A percentile compares a stretch with the other conserved stretches of the same genome.
Conservation (phyloP, 2,329 filamentous ascomycete genomes). For the Zelopaecilomyces penicillatus region DNA sequence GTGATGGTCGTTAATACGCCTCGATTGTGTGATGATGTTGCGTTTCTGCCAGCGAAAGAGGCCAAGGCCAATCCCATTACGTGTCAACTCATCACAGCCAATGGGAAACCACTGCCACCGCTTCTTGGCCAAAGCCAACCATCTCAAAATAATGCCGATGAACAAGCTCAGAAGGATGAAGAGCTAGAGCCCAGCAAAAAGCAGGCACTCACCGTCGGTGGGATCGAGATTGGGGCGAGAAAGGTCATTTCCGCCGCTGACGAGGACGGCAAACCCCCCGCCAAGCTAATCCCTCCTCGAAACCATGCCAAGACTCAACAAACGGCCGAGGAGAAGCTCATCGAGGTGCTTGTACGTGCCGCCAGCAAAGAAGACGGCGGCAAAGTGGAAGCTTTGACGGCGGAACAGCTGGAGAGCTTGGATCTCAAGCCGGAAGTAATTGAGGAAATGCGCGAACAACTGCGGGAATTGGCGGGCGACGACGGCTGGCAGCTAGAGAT, state of each 20-base stretch:
- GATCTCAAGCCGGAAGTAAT: conserved; percentile 59
- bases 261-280: conserved; percentile 38
- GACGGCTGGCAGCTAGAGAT: conserved; percentile 75
- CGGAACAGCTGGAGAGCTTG: conserved; percentile 59
- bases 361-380: conserved; percentile 50
- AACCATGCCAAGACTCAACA: conserved; percentile 17
- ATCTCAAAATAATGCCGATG: conserved; percentile 21
- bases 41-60: conserved; percentile 74
- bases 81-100: conserved; percentile 58
- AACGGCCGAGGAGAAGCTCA: conserved; percentile 8
- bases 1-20: conserved; percentile 90
- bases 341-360: conserved; percentile 38
- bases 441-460: conserved; percentile 57
- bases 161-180: not conserved
- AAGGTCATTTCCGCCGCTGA: conserved; percentile 38
- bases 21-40: conserved; percentile 76
- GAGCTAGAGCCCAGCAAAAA: not conserved
- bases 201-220: conserved; percentile 37
- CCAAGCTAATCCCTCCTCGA: conserved; percentile 37
- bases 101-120: conserved; percentile 18
- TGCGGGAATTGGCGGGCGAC: conserved; percentile 61
- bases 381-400: conserved; percentile 49
- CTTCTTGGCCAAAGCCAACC: conserved; percentile 25
- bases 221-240: conserved; percentile 44
- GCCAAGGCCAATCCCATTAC: conserved; percentile 67